phyloP scores from a whole-genome alignment of 208 protist species.

The Crithidia acanthocephali region DNA sequence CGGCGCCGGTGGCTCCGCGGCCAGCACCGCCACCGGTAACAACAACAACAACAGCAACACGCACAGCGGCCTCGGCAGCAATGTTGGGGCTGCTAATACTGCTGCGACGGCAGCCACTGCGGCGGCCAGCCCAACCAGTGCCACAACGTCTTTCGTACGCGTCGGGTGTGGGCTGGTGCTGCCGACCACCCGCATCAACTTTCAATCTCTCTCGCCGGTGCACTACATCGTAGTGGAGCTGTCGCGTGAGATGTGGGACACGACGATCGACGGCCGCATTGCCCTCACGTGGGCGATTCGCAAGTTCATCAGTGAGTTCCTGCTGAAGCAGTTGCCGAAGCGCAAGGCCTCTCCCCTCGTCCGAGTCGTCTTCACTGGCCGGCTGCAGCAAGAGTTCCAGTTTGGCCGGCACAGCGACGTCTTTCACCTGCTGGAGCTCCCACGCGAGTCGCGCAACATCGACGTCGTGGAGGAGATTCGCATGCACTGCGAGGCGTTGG shows the following conservation, averaged over 20 bases:
- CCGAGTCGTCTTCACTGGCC: conserved; percentile 73
- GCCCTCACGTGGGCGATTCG: conserved; percentile 72
- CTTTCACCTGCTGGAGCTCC: conserved; percentile 74
- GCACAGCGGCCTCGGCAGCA: too few species aligned
- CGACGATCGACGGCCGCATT: conserved; percentile 78
- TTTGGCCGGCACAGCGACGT: conserved; percentile 61
- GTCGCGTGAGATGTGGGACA: conserved; percentile 83
- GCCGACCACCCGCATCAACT: conserved; percentile 73
- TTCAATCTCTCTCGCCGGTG: conserved; percentile 76
- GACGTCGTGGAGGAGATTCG: conserved; percentile 67
- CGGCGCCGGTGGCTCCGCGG: neutral
- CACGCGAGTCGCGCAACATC: conserved; percentile 44
- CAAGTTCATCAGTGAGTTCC: conserved; percentile 75
- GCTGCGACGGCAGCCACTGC: neutral
- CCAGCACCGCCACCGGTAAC: neutral
- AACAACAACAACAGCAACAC: conserved; percentile 2
- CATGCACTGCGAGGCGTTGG: conserved; percentile 74
- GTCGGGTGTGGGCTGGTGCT: conserved; percentile 77
- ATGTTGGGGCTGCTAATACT: neutral
- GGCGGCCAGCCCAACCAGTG: neutral
- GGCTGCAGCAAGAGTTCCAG: conserved; percentile 54
- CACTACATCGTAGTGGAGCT: conserved; percentile 85
- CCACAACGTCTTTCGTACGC: conserved; percentile 25
- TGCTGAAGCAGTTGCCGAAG: conserved; percentile 67
- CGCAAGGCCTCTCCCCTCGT: conserved; percentile 73